Evolutionary conservation across 2,329 filamentous ascomycete genomes (phyloP).

Genomic region (Remersonia thermophila): DNA sequence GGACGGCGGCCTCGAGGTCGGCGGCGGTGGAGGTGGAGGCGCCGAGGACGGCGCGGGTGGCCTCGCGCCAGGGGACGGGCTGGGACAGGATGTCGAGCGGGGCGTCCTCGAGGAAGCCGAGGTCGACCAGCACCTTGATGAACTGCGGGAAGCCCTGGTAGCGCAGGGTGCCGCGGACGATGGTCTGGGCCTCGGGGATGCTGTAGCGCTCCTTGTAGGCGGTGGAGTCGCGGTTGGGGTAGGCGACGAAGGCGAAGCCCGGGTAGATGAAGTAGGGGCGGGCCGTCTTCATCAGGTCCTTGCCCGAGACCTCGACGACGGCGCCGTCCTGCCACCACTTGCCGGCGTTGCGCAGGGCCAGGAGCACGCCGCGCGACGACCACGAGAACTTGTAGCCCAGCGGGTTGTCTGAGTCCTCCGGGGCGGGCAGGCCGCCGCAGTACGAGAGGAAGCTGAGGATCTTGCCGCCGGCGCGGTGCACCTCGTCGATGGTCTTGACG

Average conservation of each 20-base stretch:
- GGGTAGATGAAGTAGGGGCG: conserved; percentile 89
- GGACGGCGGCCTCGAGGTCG: conserved; percentile 62
- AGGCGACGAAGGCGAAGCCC: conserved; percentile 75
- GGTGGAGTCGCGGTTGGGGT: conserved; percentile 85
- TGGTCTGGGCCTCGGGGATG: conserved; percentile 83
- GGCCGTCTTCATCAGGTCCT: conserved; percentile 71
- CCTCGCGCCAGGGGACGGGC: conserved; percentile 70
- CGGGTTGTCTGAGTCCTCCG: conserved; percentile 72
- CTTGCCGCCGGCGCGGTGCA: conserved; percentile 81
- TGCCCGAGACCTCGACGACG: conserved; percentile 50
- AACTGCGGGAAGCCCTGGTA: conserved; percentile 89
- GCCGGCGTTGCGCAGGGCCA: conserved; percentile 77
- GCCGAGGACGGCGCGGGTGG: conserved; percentile 63
- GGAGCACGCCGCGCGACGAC: conserved; percentile 68
- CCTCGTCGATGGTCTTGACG: conserved; percentile 74
- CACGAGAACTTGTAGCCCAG: conserved; percentile 88
- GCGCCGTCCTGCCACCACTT: conserved; percentile 73
- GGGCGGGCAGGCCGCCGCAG: conserved; percentile 67
- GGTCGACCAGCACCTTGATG: conserved; percentile 74
- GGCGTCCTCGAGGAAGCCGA: conserved; percentile 73
- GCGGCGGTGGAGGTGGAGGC: conserved; percentile 52
- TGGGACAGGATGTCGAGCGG: conserved; percentile 52
- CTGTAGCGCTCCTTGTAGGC: conserved; percentile 78
- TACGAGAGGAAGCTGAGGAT: conserved; percentile 70
- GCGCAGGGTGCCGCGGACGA: conserved; percentile 63